phyloP scores from a whole-genome alignment of 306 rosid genomes.

The Citrullus mucosospermus region DNA sequence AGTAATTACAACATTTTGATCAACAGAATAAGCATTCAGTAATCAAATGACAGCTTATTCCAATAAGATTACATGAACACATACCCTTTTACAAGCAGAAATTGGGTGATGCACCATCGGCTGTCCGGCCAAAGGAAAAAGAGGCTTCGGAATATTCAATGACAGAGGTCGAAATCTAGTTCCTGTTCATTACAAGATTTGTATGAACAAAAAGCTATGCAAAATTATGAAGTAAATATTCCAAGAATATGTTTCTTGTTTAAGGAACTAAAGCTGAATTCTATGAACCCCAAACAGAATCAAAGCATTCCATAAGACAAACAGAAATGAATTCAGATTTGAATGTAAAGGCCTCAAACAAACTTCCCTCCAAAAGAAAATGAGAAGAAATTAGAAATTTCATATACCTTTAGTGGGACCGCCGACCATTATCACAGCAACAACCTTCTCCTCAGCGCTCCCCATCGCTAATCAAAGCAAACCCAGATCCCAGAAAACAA shows the following conservation, averaged over 20 bases:
- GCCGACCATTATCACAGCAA: conserved; percentile 96
- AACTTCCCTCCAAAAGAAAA: neutral
- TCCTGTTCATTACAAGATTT: conserved; percentile 26
- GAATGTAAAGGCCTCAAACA: neutral
- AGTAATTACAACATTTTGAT: neutral
- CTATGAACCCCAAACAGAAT: neutral
- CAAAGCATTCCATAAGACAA: neutral
- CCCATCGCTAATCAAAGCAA: conserved; percentile 29
- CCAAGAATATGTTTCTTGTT: neutral
- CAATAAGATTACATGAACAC: neutral
- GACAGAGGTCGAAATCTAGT: conserved; percentile 95
- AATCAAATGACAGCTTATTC: neutral
- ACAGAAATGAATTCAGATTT: neutral
- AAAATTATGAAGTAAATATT: neutral
- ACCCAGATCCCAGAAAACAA: conserved; percentile 30
- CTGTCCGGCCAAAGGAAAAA: conserved; percentile 92
- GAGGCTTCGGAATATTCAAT: conserved; percentile 84
- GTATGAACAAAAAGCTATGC: neutral
- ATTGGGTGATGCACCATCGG: conserved; percentile 98
- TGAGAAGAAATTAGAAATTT: neutral
- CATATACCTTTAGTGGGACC: conserved; percentile 92
- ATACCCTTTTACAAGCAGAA: conserved; percentile 88
- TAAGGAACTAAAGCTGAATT: neutral
- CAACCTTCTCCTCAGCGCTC: conserved; percentile 54
- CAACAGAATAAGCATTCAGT: neutral